A percentile compares a stretch with the other conserved stretches of the same genome.
phyloP scores from a whole-genome alignment of 2,329 filamentous ascomycete species.

The Beauveria pseudobassiana region DNA sequence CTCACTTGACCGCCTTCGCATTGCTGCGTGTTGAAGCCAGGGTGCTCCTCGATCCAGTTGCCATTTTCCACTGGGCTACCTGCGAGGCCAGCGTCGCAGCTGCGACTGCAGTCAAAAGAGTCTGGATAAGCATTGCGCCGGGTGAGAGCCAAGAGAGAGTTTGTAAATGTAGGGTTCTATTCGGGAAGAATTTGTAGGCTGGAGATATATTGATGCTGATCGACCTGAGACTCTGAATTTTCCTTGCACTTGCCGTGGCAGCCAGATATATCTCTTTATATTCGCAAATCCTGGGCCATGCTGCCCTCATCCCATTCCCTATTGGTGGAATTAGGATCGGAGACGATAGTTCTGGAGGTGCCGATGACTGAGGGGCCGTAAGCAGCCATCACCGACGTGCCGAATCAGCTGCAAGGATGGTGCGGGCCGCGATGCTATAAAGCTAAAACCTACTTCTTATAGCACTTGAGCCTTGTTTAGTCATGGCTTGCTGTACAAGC shows the following conservation, averaged over 20 bases:
- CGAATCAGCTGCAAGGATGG: background rate
- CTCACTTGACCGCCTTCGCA: conserved; percentile 4
- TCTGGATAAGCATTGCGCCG: background rate
- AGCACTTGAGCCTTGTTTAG: background rate
- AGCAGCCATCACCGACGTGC: background rate
- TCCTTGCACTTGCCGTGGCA: background rate
- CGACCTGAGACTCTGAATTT: background rate
- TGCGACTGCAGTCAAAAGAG: background rate
- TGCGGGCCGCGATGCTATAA: background rate
- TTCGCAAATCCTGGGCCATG: background rate
- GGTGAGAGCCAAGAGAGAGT: background rate
- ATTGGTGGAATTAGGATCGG: conserved; percentile 7
- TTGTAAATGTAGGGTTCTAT: background rate
- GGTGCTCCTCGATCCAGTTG: conserved; percentile 4
- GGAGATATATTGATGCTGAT: no score
- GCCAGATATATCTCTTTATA: background rate
- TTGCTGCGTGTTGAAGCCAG: conserved; percentile 1
- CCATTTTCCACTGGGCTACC: conserved; percentile 4
- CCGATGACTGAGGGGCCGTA: background rate
- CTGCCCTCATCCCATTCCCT: background rate
- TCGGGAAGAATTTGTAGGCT: no score
- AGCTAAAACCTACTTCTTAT: background rate
- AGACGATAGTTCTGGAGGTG: background rate
- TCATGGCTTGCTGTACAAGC: no score
- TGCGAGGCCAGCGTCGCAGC: background rate